These are phyloP conservation scores for Raddia guianensis DNA, from an alignment of 176 grass and related monocot species.

Conservation along the genomic window DNA sequence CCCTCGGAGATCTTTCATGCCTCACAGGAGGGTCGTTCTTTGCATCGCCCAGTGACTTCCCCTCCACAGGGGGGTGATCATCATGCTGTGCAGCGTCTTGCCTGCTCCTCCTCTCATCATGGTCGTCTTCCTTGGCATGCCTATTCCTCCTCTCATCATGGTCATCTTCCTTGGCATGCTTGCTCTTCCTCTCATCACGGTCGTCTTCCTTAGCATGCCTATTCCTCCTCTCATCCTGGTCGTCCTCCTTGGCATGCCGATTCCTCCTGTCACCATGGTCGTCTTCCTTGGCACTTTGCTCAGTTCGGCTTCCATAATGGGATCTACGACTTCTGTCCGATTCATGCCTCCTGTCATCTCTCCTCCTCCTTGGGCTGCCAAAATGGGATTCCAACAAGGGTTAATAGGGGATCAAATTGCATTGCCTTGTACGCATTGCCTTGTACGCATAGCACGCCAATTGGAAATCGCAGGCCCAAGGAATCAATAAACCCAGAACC, in stretches of 20 bases:
- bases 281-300: slow-evolving; percentile 7
- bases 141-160: too few species aligned
- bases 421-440: background rate
- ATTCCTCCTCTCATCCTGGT: background rate
- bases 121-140: background rate
- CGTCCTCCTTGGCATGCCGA: slow-evolving; percentile 34
- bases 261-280: slow-evolving; percentile 31
- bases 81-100: slow-evolving; percentile 31
- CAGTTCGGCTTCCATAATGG: slow-evolving; percentile 41
- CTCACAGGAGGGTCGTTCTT: slow-evolving; percentile 37
- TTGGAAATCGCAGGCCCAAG: background rate
- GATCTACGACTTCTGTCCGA: slow-evolving; percentile 44
- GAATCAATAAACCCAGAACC: background rate
- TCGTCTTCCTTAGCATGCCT: background rate
- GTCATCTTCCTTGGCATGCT: slow-evolving; percentile 31
- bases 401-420: background rate
- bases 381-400: slow-evolving; percentile 1
- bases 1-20: slow-evolving; percentile 48
- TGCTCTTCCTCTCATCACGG: slow-evolving; percentile 24
- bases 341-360: slow-evolving; percentile 53
- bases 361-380: slow-evolving; percentile 54
- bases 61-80: slow-evolving; percentile 25
- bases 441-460: background rate
- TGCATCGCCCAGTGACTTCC: slow-evolving; percentile 24
- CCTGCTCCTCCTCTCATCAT: slow-evolving; percentile 5